These are phyloP conservation scores for Letharia lupina DNA, from an alignment of 495 filamentous ascomycete species.

Conservation along the genomic window DNA sequence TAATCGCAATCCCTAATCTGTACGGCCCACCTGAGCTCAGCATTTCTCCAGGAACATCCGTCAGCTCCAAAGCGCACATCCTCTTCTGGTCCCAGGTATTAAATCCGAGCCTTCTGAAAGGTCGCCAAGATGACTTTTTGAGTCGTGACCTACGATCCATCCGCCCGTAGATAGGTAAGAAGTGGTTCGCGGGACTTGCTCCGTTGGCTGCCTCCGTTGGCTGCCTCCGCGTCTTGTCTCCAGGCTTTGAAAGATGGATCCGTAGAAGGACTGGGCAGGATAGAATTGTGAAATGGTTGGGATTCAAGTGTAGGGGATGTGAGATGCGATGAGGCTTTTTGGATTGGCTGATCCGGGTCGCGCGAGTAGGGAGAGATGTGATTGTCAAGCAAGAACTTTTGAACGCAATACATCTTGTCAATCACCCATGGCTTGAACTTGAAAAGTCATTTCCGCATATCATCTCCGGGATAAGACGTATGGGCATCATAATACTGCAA, in stretches of 20 bases:
- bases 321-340: background rate
- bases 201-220: constrained; percentile 3
- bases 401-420: constrained; percentile 9
- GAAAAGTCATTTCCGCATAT: too few relatives aligned
- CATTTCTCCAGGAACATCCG: background rate
- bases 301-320: background rate
- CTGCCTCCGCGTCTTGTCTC: background rate
- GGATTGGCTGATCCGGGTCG: background rate
- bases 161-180: constrained; percentile 10
- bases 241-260: background rate
- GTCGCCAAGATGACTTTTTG: background rate
- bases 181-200: constrained; percentile 6
- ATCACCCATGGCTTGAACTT: too few relatives aligned
- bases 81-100: constrained; percentile 10
- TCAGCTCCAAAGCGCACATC: constrained; percentile 3
- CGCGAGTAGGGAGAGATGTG: background rate
- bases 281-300: background rate
- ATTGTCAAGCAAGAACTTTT: background rate
- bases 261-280: background rate
- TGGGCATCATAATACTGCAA: constrained; percentile 6
- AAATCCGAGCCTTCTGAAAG: constrained; percentile 5
- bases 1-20: background rate
- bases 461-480: too few relatives aligned
- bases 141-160: background rate
- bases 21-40: background rate